Base-by-base conservation (phyloP, 2,329 filamentous ascomycete genomes). In the Paecilomyces dactylethromorphus region DNA sequence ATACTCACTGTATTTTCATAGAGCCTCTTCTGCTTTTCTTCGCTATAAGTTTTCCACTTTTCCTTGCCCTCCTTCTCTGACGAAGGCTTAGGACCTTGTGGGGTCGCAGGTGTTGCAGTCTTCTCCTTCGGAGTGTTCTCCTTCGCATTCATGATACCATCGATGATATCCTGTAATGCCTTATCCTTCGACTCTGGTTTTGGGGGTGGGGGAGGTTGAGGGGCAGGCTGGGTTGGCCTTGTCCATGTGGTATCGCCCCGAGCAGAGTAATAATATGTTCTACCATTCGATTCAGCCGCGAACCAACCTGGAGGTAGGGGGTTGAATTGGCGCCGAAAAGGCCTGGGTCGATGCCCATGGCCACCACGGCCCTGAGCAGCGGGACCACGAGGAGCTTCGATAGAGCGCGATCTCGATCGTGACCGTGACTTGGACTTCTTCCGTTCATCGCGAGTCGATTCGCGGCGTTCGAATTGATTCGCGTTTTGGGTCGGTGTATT, bases 21-120 rank as follows among this genome's bases (percentile, higher is more conserved):
- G 2, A 96, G 82, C 78, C 91, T 96, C 84, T 92, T 95, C 75
- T 94, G 91, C 76, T 97, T 97, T 64, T 97, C 92, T 65, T 80
- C 72, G 57, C 75, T 73, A 60, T 78, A 78, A 56, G 76, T 80
- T 68, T 79, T 81, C 65, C 80, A 81, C 54, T 81, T 81, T 51
- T 80, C 79, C 22, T 76, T 70, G 8, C 68, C 72, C 60, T 73
- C 77, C 62, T 71, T 74, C 33, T 75, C 74, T 29, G 88, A 83
- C 53, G 81, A 81, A 3, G 78, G 75, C 1, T 82, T 83, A 2
- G 79, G 78, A 11, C 84, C 81, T 60, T 87, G 84, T 1, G 89
- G 87, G 0, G 89, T 91, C 13, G 84, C 84, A 0, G 86, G 84
- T 2, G 84, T 82, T 15, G 80, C 80, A 4, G 75, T 76, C 61